These are phyloP conservation scores for Cavenderia fasciculata DNA, from an alignment of 78 protist species.

Conservation along the genomic window DNA sequence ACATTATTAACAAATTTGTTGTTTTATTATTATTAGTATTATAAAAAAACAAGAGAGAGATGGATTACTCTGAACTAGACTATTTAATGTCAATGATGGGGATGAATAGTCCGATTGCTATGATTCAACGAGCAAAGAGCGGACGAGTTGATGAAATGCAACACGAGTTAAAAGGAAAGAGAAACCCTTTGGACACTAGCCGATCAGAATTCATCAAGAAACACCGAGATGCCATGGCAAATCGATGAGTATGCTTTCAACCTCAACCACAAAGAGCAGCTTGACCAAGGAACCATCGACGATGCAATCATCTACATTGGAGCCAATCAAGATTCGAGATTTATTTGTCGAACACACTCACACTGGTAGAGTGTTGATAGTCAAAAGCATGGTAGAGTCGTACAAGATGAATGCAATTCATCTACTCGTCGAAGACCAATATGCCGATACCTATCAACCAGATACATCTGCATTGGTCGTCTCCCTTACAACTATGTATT, in stretches of 20 bases:
- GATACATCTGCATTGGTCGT: not conserved
- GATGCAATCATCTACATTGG: not conserved
- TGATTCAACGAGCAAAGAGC: too few relatives aligned
- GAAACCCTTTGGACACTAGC: not conserved
- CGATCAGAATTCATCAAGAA: too few relatives aligned
- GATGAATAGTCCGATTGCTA: too few relatives aligned
- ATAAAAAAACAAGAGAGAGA: too few relatives aligned
- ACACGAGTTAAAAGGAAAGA: not conserved
- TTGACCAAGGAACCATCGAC: not conserved
- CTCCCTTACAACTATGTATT: not conserved
- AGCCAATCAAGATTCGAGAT: not conserved
- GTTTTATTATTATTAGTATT: too few relatives aligned
- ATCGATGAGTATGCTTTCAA: too few relatives aligned
- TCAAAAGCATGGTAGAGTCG: not conserved
- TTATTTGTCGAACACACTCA: not conserved
- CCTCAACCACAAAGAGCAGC: not conserved
- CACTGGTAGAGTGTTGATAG: not conserved
- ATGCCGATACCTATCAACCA: too few relatives aligned
- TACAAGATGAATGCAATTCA: constrained; percentile 13
- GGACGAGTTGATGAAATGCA: not conserved
- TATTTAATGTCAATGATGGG: too few relatives aligned
- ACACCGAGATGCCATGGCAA: too few relatives aligned
- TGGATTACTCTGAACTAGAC: too few relatives aligned
- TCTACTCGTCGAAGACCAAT: not conserved
- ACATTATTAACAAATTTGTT: too few relatives aligned